Conservation (phyloP, 2,329 filamentous ascomycete genomes). For the Aspergillus udagawae region DNA sequence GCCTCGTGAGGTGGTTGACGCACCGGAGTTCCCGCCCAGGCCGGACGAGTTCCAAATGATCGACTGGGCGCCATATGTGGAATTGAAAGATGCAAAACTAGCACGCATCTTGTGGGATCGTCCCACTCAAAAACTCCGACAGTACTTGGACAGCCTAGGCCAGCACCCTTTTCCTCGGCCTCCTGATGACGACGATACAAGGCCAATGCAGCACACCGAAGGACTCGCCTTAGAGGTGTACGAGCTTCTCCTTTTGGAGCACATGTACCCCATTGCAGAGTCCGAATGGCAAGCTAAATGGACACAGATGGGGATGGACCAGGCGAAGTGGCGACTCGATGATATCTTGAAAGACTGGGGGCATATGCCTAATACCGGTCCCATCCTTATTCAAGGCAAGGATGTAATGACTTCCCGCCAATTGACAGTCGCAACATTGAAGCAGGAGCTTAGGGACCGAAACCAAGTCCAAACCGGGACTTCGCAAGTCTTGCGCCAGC, state of each 20-base stretch:
- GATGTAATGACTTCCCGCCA: constrained; percentile 11
- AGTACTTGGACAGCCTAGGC: constrained; percentile 8
- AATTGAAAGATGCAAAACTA: constrained; percentile 18
- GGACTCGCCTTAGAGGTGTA: constrained; percentile 29
- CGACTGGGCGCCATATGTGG: constrained; percentile 22
- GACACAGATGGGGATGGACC: constrained; percentile 6
- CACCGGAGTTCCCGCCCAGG: constrained; percentile 19
- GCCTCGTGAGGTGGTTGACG: neutral
- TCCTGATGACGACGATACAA: neutral
- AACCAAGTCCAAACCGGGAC: constrained; percentile 8
- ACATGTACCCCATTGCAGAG: constrained; percentile 14
- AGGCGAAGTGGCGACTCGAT: constrained; percentile 8
- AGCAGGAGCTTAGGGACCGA: constrained; percentile 14
- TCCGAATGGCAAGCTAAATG: constrained; percentile 11
- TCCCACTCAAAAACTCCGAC: constrained; percentile 15
- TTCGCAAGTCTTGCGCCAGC: constrained; percentile 13
- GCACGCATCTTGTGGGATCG: constrained; percentile 27
- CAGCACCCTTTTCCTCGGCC: constrained; percentile 1
- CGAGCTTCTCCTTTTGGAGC: constrained; percentile 24
- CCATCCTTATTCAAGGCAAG: constrained; percentile 9
- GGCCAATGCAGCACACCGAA: constrained; percentile 8
- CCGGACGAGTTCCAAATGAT: constrained; percentile 26
- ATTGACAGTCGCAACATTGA: constrained; percentile 14
- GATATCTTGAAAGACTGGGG: constrained; percentile 13
- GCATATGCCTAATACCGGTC: neutral